Evolutionary conservation across 768 basidiomycete genomes (phyloP).

Genomic region (Tulasnella sp.): DNA sequence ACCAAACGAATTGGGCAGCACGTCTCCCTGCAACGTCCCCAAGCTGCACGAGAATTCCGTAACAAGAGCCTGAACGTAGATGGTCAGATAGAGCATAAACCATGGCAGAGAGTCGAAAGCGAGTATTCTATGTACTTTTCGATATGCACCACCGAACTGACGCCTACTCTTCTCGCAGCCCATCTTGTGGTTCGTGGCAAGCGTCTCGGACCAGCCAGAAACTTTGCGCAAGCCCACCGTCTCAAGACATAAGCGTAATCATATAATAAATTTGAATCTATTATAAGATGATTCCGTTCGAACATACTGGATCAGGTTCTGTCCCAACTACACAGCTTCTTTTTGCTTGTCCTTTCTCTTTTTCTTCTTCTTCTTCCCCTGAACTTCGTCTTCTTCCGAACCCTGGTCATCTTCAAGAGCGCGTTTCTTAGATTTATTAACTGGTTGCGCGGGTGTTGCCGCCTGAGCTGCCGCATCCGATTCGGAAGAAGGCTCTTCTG

Average conservation of each 20-base stretch:
- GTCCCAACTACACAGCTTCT: neutral
- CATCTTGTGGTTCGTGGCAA: slow-evolving; percentile 13
- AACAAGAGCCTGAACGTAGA: slow-evolving; percentile 2
- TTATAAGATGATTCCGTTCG: too few species aligned
- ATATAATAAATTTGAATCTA: neutral
- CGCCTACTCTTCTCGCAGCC: neutral
- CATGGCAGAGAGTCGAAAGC: slow-evolving; percentile 16
- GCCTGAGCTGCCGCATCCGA: neutral
- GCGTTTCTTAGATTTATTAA: neutral
- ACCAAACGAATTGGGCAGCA: slow-evolving; percentile 9
- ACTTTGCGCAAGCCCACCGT: slow-evolving; percentile 9
- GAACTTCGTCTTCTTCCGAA: neutral
- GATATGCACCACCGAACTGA: neutral
- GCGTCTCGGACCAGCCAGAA: neutral
- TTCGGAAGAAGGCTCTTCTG: neutral
- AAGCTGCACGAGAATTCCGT: neutral
- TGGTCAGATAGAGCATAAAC: neutral
- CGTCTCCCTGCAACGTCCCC: neutral
- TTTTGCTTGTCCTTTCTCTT: slow-evolving; percentile 17
- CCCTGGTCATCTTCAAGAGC: slow-evolving; percentile 10
- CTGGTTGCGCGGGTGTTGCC: neutral
- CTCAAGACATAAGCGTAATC: neutral
- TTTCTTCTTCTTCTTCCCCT: neutral
- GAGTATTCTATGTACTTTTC: neutral
- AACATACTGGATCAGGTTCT: neutral